Evolutionary conservation across 306 rosid species (phyloP).

Genomic region (Canavalia gladiata): DNA sequence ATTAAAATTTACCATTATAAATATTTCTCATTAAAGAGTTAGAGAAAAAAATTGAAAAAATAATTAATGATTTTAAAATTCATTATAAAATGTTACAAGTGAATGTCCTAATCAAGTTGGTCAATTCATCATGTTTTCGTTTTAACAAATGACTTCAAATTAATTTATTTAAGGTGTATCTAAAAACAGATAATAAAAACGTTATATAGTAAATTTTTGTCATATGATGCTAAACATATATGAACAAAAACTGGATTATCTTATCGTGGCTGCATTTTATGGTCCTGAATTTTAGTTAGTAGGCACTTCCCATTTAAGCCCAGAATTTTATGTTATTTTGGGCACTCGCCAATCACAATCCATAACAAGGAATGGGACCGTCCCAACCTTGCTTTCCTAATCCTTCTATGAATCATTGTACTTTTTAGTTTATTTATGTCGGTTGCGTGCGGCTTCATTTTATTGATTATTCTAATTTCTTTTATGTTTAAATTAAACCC

Average conservation of each 20-base stretch:
- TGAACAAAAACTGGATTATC: too few relatives aligned
- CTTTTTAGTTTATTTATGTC: background rate
- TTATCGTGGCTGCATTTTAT: constrained; percentile 42
- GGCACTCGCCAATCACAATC: background rate
- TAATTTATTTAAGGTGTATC: background rate
- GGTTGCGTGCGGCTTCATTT: background rate
- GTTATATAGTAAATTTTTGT: too few relatives aligned
- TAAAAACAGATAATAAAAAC: too few relatives aligned
- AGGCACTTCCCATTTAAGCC: background rate
- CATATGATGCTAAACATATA: too few relatives aligned
- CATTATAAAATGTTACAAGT: background rate
- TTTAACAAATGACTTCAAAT: constrained; percentile 16
- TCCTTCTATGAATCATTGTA: constrained; percentile 15
- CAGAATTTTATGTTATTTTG: constrained; percentile 50
- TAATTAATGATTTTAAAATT: background rate
- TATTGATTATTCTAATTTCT: background rate
- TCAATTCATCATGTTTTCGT: constrained; percentile 27
- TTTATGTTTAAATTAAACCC: too few relatives aligned
- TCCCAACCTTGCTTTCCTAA: background rate
- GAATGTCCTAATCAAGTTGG: constrained; percentile 12
- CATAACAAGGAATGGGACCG: constrained; percentile 51
- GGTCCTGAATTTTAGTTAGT: constrained; percentile 33
- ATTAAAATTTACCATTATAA: too few relatives aligned
- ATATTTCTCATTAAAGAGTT: background rate
- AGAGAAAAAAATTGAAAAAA: background rate